A percentile compares a stretch with the other conserved stretches of the same genome.
These are phyloP conservation scores for Vitis hybrid DNA, from an alignment of 177 flowering plant species.

Conservation along the genomic window DNA sequence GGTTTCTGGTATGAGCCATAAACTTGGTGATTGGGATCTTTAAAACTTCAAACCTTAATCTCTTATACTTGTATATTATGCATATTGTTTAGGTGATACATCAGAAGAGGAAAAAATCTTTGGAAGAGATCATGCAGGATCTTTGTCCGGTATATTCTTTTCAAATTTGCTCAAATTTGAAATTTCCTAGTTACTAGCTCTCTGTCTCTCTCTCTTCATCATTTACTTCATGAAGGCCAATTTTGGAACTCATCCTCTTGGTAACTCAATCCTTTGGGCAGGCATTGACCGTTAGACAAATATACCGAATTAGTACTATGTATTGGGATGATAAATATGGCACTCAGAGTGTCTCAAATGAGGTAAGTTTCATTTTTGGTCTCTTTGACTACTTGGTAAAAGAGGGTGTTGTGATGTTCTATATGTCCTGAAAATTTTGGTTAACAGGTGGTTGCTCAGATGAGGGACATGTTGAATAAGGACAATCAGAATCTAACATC, in stretches of 20 bases:
- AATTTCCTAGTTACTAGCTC: neutral
- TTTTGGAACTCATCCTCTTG: conserved; percentile 1
- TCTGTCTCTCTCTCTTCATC: neutral
- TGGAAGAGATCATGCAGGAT: conserved; percentile 88
- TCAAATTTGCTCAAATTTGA: neutral
- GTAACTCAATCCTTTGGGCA: conserved; percentile 21
- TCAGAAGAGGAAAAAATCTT: conserved; percentile 89
- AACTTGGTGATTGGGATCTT: neutral
- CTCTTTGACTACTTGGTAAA: neutral
- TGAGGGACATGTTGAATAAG: conserved; percentile 79
- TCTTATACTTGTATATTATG: conserved; percentile 5
- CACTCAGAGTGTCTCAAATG: conserved; percentile 95
- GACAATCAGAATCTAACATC: conserved; percentile 76
- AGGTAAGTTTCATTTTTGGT: conserved; percentile 47
- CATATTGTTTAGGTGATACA: conserved; percentile 77
- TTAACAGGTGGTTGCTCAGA: conserved; percentile 81
- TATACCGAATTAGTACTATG: conserved; percentile 95
- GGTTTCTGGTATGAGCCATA: conserved; percentile 75
- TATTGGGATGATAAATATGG: conserved; percentile 99
- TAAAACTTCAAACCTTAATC: neutral
- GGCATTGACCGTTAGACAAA: conserved; percentile 92
- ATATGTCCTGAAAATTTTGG: conserved; percentile 11
- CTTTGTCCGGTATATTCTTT: conserved; percentile 78
- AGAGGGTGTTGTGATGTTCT: neutral
- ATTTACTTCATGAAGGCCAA: neutral